phyloP scores from a whole-genome alignment of 306 rosid species.

The Pyrus betulifolia region DNA sequence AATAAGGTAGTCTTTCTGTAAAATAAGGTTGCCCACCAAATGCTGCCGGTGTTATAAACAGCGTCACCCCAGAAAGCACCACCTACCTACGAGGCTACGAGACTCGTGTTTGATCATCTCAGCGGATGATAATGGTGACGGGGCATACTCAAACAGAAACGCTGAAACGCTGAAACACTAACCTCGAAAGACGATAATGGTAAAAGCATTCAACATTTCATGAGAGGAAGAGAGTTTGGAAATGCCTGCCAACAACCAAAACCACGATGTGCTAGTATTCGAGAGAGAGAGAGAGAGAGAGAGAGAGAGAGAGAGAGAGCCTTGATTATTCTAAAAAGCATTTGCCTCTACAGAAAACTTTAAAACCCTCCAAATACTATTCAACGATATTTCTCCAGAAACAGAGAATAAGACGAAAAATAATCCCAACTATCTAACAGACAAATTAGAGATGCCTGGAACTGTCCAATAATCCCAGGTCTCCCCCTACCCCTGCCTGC shows the following conservation, averaged over 20 bases:
- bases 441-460: constrained; percentile 32
- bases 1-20: too few relatives aligned
- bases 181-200: background rate
- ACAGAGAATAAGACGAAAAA: background rate
- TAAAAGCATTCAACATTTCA: background rate
- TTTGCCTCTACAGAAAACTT: constrained; percentile 2
- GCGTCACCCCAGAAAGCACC: too few relatives aligned
- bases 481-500: constrained; percentile 10
- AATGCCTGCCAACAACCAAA: background rate
- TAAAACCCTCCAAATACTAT: constrained; percentile 8
- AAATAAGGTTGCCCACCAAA: too few relatives aligned
- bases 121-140: background rate
- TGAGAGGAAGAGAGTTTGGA: background rate
- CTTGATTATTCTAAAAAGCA: background rate
- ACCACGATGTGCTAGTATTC: too few relatives aligned
- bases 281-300: too few relatives aligned
- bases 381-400: too few relatives aligned
- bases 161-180: background rate
- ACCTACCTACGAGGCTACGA: too few relatives aligned
- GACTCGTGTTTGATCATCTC: background rate
- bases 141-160: background rate
- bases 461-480: constrained; percentile 18
- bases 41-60: too few relatives aligned
- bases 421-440: constrained; percentile 32
- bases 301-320: background rate